Evolutionary conservation across 140 eudicot species (phyloP).

Genomic region (Cichorium intybus): DNA sequence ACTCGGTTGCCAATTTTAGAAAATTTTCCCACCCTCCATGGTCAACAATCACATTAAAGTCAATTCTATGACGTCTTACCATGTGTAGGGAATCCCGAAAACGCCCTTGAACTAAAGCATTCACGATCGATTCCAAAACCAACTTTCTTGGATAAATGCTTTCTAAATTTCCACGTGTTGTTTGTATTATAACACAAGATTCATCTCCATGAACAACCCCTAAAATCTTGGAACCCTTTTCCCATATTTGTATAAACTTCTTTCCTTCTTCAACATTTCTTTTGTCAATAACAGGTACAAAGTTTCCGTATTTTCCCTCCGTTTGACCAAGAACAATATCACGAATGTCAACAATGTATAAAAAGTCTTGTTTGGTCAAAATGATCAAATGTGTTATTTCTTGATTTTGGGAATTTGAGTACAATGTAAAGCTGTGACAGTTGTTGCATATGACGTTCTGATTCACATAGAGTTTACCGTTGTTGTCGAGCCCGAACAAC

Average conservation of each 20-base stretch:
- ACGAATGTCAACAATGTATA: slow-evolving; percentile 61
- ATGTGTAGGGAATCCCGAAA: slow-evolving; percentile 73
- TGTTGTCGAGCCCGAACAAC: slow-evolving; percentile 76
- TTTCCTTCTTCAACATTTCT: slow-evolving; percentile 58
- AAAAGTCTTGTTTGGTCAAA: slow-evolving; percentile 78
- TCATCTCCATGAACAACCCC: slow-evolving; percentile 95
- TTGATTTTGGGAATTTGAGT: slow-evolving; percentile 65
- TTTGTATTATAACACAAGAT: slow-evolving; percentile 80
- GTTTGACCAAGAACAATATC: slow-evolving; percentile 55
- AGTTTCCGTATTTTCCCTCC: slow-evolving; percentile 58
- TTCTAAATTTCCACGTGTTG: slow-evolving; percentile 87
- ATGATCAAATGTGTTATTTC: slow-evolving; percentile 66
- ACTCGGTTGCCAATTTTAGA: slow-evolving; percentile 62
- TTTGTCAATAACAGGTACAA: slow-evolving; percentile 59
- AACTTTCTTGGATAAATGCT: slow-evolving; percentile 86
- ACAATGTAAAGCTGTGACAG: slow-evolving; percentile 76
- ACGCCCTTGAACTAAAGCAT: slow-evolving; percentile 70
- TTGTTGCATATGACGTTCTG: slow-evolving; percentile 68
- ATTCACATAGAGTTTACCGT: slow-evolving; percentile 52
- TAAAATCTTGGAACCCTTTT: slow-evolving; percentile 75
- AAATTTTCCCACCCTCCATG: slow-evolving; percentile 77
- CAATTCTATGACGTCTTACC: slow-evolving; percentile 93
- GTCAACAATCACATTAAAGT: slow-evolving; percentile 83
- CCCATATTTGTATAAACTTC: slow-evolving; percentile 79
- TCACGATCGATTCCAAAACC: slow-evolving; percentile 68